Evolutionary conservation across 495 filamentous ascomycete species (phyloP).

Genomic region (Friedmanniomyces simplex): DNA sequence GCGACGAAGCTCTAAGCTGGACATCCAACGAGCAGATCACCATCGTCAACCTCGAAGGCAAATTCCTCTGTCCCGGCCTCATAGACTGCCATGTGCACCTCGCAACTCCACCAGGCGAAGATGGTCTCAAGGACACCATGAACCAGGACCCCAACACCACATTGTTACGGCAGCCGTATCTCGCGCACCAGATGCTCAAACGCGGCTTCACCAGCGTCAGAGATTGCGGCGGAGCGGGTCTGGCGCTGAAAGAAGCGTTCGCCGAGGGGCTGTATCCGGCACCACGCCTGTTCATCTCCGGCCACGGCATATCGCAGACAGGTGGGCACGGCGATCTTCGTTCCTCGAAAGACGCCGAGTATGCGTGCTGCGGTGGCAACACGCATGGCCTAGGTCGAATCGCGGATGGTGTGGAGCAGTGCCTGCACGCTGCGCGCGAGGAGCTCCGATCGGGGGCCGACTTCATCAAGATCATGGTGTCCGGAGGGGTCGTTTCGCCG

Average conservation of each 20-base stretch:
- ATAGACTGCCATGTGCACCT: slow-evolving; percentile 54
- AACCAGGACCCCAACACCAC: slow-evolving; percentile 9
- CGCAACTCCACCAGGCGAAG: slow-evolving; percentile 35
- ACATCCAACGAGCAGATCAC: slow-evolving; percentile 7
- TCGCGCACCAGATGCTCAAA: slow-evolving; percentile 38
- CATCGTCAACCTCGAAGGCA: slow-evolving; percentile 25
- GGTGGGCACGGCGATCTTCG: slow-evolving; percentile 47
- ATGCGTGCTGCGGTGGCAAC: slow-evolving; percentile 37
- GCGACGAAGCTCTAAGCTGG: slow-evolving; percentile 14
- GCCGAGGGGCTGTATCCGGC: slow-evolving; percentile 40
- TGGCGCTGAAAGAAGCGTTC: slow-evolving; percentile 43
- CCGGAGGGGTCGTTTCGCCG: slow-evolving; percentile 43
- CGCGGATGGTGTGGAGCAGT: slow-evolving; percentile 43
- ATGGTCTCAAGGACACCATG: slow-evolving; percentile 17
- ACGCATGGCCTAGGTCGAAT: slow-evolving; percentile 33
- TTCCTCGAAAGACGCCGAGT: slow-evolving; percentile 28
- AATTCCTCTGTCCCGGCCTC: slow-evolving; percentile 44
- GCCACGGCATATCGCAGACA: slow-evolving; percentile 38
- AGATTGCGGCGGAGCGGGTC: slow-evolving; percentile 43
- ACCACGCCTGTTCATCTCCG: slow-evolving; percentile 33
- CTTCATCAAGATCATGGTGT: slow-evolving; percentile 50
- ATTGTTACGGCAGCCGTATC: slow-evolving; percentile 37
- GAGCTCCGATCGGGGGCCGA: slow-evolving; percentile 43
- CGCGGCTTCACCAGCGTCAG: slow-evolving; percentile 45
- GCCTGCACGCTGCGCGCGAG: slow-evolving; percentile 40